phyloP scores from a whole-genome alignment of 2,329 filamentous ascomycete species.

The Geosmithia putterillii region DNA sequence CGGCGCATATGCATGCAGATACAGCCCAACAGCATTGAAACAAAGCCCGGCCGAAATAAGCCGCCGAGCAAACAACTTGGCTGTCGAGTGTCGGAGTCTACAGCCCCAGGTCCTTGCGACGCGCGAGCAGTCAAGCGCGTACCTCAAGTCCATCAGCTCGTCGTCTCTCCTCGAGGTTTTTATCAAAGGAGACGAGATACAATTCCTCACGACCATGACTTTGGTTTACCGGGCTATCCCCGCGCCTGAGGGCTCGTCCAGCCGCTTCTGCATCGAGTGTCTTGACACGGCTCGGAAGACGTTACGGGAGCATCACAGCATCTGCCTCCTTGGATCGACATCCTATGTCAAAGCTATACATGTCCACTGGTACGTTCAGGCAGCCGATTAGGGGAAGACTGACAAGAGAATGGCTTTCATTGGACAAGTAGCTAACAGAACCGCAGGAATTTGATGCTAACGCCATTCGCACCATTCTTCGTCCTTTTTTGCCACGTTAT shows the following conservation, averaged over 20 bases:
- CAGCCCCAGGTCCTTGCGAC: conserved; percentile 21
- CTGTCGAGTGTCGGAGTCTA: conserved; percentile 21
- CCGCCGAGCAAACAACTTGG: conserved; percentile 19
- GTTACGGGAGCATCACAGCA: conserved; percentile 31
- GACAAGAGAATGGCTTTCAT: not conserved
- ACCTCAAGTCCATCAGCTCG: conserved; percentile 23
- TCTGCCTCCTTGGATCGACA: conserved; percentile 26
- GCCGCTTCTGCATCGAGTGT: conserved; percentile 35
- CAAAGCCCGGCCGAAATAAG: conserved; percentile 5
- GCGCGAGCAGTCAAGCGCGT: conserved; percentile 19
- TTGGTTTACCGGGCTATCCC: conserved; percentile 41
- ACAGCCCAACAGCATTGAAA: conserved; percentile 34
- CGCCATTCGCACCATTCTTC: conserved; percentile 47
- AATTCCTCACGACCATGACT: conserved; percentile 33
- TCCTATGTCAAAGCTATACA: conserved; percentile 31
- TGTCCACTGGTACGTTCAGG: conserved; percentile 31
- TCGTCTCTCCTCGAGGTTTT: conserved; percentile 29
- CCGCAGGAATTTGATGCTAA: conserved; percentile 38
- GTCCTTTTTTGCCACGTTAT: conserved; percentile 46
- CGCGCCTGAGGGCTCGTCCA: conserved; percentile 24
- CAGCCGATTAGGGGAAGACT: not conserved
- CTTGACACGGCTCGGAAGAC: conserved; percentile 36
- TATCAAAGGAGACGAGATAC: conserved; percentile 33
- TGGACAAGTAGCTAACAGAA: not conserved
- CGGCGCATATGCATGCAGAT: conserved; percentile 17